Base-by-base conservation (phyloP, 768 basidiomycete species). In the Suillus alpinus region DNA sequence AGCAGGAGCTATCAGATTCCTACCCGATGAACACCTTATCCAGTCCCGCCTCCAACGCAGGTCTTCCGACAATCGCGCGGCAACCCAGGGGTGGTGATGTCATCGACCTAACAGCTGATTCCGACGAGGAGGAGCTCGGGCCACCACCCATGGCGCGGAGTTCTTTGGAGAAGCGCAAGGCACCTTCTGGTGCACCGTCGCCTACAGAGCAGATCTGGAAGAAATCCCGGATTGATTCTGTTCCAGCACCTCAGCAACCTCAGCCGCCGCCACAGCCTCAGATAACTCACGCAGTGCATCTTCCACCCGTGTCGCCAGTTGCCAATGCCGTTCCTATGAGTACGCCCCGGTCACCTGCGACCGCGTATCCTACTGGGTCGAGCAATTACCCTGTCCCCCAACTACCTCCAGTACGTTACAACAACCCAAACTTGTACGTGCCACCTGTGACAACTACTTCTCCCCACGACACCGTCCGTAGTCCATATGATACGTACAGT, bases 51-150 rank as follows among this genome's bases (percentile, higher is more conserved):
- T 69, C 67, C 67, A 72, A 76, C 65, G 13, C 65, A 63, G 59
- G 69, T 32, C 66, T 56, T 50, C 50, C 59, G 14, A 61, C 63
- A 58, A 53, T 69, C 9, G 66, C 66, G 32, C 75, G 74, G 57
- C 74, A 73, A 61, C 73, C 73, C 56, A 72, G 72, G 63, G 68
- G 67, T 26, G 75, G 77, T 13, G 81, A 84, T 64, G 86, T 95
- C 47, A 95, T 95, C 64, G 94, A 96, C 70, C 76, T 96, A 61
- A 95, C 94, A 3, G 76, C 87, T 62, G 91, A 92, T 67, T 85
- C 86, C 26, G 89, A 92, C 59, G 89, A 91, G 13, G 93, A 94
- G 23, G 83, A 80, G 32, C 66, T 73, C 12, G 73, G 69, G 52
- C 62, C 72, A 20, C 39, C 16, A 29, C 53, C 53, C 37, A 26